Evolutionary conservation across 1,139 yeast species (phyloP), one percentile per base, ranked within the genome.

Genomic region (Torulaspora globosa): DNA sequence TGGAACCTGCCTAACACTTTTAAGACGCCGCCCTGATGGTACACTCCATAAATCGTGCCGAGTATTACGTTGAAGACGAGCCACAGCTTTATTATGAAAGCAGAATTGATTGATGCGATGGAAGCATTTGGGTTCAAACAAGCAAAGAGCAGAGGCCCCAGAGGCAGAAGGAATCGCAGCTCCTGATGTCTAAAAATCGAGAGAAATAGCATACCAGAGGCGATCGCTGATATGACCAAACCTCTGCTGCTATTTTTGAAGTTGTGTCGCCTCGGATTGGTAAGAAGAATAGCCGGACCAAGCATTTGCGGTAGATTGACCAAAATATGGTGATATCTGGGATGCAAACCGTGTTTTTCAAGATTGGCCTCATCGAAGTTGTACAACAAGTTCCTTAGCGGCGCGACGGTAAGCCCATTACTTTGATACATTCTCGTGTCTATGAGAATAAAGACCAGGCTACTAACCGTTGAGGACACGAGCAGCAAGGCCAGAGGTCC

Each of bases 111-210:
- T 29, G 18, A 31, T 16, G 18, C n/a, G 21, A 9, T 30, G 18
- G 16, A 7, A 21, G 19, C 4, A 12, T 21, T 21, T 5, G 24
- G 35, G 9, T 37, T 21, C 10, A 44, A 27, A 14, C 32, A 78
- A 44, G 82, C 75, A 55, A 85, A 78, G 5, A 82, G 63, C 5
- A 90, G 68, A 0, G 97, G 97, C 1, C 85, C 69, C 16, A 83
- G 59, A 0, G 98, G 98, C 0, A 82, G 59, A 39, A 94, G 68
- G 63, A 94, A 94, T 38, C 99, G 71, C 23, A 87, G 72, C 62
- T 94, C 99, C 63, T 94, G 98, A 62, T 94, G 99, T 8, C 95
- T 95, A 11, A 88, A 74, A 0, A 79, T 3, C 0, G 97, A 87
- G 23, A 92, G 71, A 4, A 79, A 48, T 0, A 70, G 4, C 1